Conservation (phyloP, 495 filamentous ascomycete species). For the Penicillium simplicissimum region DNA sequence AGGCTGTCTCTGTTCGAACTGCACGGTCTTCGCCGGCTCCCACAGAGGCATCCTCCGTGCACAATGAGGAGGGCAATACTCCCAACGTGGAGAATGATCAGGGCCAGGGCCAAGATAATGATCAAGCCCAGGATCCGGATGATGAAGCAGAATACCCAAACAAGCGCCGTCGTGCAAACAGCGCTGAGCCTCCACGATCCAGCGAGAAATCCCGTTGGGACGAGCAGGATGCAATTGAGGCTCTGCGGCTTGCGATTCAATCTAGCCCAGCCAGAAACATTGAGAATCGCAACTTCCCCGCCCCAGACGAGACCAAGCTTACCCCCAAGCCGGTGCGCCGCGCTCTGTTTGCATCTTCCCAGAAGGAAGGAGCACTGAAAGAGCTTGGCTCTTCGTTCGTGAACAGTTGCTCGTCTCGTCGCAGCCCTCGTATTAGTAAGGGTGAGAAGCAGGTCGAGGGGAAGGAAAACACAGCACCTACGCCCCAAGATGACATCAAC, state of each 20-base stretch:
- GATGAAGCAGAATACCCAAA: slow-evolving; percentile 28
- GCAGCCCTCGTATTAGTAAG: slow-evolving; percentile 41
- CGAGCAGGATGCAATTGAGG: slow-evolving; percentile 56
- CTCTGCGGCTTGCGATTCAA: slow-evolving; percentile 63
- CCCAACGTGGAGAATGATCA: slow-evolving; percentile 35
- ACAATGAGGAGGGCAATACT: slow-evolving; percentile 39
- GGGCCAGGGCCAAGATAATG: slow-evolving; percentile 23
- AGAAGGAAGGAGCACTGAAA: slow-evolving; percentile 59
- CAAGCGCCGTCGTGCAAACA: slow-evolving; percentile 45
- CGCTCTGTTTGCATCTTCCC: slow-evolving; percentile 68
- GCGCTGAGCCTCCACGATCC: slow-evolving; percentile 40
- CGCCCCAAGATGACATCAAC: slow-evolving; percentile 51
- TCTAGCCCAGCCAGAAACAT: slow-evolving; percentile 68
- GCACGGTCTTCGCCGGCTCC: slow-evolving; percentile 45
- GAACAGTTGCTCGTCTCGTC: slow-evolving; percentile 54
- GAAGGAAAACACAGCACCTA: slow-evolving; percentile 52
- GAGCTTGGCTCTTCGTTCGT: slow-evolving; percentile 57
- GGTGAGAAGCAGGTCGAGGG: slow-evolving; percentile 37
- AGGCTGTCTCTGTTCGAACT: slow-evolving; percentile 28
- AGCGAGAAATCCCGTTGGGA: slow-evolving; percentile 39
- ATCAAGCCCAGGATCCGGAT: background rate
- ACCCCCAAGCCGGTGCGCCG: slow-evolving; percentile 68
- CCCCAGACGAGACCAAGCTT: slow-evolving; percentile 53
- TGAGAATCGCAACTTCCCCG: slow-evolving; percentile 66
- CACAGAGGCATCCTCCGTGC: slow-evolving; percentile 45